phyloP scores from a whole-genome alignment of 306 rosid genomes.

The Castanea sativa region DNA sequence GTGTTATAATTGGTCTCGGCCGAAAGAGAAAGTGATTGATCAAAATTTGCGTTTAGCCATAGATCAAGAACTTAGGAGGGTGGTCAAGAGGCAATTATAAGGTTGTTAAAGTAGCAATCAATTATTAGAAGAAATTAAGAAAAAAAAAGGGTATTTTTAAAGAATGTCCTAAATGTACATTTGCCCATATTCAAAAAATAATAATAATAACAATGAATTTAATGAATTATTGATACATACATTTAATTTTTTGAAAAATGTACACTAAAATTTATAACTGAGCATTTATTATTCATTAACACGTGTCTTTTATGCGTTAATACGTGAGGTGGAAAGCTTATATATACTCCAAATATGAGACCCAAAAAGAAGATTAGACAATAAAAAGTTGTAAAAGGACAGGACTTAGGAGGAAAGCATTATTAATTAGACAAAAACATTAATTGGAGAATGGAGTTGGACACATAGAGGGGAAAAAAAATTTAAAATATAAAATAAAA shows the following conservation, averaged over 20 bases:
- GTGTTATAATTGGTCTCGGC: too few species aligned
- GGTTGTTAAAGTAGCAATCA: conserved; percentile 18
- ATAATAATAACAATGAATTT: too few species aligned
- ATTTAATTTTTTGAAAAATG: accelerated
- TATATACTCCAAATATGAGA: neutral
- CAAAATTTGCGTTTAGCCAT: neutral
- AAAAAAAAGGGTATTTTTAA: neutral
- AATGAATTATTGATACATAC: too few species aligned
- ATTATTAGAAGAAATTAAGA: conserved; percentile 20
- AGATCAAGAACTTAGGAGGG: conserved; percentile 4
- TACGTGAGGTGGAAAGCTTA: conserved; percentile 2
- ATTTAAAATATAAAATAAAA: neutral
- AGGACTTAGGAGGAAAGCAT: conserved; percentile 2
- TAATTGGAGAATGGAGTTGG: neutral
- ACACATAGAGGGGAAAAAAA: neutral
- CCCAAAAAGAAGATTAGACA: conserved; percentile 1
- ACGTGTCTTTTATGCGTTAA: too few species aligned
- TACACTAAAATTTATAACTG: too few species aligned
- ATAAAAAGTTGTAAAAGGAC: conserved; percentile 11
- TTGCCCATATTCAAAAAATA: too few species aligned
- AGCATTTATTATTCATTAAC: too few species aligned
- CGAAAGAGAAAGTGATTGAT: neutral
- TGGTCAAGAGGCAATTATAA: conserved; percentile 28
- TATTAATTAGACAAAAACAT: neutral
- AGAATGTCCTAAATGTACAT: too few species aligned